A percentile compares a stretch with the other conserved stretches of the same genome.
These are phyloP conservation scores for Phylloporus gajari DNA, from an alignment of 1,284 basidiomycete species.

Conservation along the genomic window DNA sequence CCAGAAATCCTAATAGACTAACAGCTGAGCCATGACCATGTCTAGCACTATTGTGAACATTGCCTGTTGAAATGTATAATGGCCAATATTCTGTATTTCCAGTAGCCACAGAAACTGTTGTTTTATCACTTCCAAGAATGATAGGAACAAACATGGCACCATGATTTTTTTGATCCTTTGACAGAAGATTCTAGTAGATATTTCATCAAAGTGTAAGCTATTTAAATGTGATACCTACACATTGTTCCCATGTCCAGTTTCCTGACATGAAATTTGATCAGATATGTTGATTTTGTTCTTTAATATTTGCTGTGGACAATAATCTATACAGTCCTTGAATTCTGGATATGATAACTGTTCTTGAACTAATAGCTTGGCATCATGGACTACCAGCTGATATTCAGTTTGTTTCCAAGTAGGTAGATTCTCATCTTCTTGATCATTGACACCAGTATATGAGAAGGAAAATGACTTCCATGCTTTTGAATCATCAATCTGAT, in stretches of 20 bases:
- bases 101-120: neutral
- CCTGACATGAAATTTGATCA: neutral
- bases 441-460: neutral
- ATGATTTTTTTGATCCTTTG: neutral
- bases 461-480: neutral
- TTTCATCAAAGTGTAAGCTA: neutral
- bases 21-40: neutral
- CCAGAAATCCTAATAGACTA: slow-evolving; percentile 3
- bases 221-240: neutral
- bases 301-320: neutral
- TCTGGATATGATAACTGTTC: neutral
- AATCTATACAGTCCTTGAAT: neutral
- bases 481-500: neutral
- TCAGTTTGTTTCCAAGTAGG: neutral
- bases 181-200: neutral
- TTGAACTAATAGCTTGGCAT: neutral
- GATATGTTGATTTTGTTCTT: neutral
- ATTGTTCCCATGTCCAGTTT: neutral
- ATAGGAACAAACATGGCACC: neutral
- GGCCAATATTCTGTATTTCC: neutral
- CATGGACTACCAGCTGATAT: neutral
- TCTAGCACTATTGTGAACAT: slow-evolving; percentile 2
- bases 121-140: neutral
- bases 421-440: neutral
- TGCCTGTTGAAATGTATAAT: slow-evolving; percentile 14